phyloP scores from a whole-genome alignment of 2,329 filamentous ascomycete species.

The Helminthosporium solani region DNA sequence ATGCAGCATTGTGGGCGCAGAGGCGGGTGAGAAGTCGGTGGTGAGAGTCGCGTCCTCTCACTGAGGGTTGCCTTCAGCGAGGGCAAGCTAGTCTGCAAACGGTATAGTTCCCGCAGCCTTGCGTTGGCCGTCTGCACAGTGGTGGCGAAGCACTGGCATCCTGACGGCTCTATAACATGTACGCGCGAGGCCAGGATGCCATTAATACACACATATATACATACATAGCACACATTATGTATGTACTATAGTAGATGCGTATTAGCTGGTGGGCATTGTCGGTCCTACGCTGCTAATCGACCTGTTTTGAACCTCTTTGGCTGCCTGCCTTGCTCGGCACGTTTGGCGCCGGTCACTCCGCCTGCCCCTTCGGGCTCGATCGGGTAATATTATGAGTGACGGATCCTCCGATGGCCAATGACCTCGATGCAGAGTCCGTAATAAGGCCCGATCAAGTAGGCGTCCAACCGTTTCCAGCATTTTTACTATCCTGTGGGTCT shows the following conservation, averaged over 20 bases:
- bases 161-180: too few relatives aligned
- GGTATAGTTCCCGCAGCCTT: neutral
- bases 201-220: too few relatives aligned
- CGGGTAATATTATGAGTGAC: conserved; percentile 14
- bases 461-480: conserved; percentile 5
- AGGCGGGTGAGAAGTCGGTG: neutral
- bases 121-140: neutral
- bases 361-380: conserved; percentile 8
- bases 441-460: neutral
- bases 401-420: conserved; percentile 2
- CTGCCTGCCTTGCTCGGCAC: neutral
- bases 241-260: too few relatives aligned
- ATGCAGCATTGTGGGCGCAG: neutral
- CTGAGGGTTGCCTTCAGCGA: neutral
- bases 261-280: too few relatives aligned
- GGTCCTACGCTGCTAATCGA: too few relatives aligned
- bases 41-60: neutral
- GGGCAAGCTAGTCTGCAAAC: neutral
- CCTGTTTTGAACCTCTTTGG: too few relatives aligned
- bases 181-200: neutral
- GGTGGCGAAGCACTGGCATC: neutral
- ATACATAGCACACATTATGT: too few relatives aligned
- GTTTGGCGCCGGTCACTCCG: conserved; percentile 11
- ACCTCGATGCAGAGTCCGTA: neutral
- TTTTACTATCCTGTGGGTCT: conserved; percentile 7